phyloP scores from a whole-genome alignment of 768 basidiomycete genomes.

The Cystofilobasidium macerans region DNA sequence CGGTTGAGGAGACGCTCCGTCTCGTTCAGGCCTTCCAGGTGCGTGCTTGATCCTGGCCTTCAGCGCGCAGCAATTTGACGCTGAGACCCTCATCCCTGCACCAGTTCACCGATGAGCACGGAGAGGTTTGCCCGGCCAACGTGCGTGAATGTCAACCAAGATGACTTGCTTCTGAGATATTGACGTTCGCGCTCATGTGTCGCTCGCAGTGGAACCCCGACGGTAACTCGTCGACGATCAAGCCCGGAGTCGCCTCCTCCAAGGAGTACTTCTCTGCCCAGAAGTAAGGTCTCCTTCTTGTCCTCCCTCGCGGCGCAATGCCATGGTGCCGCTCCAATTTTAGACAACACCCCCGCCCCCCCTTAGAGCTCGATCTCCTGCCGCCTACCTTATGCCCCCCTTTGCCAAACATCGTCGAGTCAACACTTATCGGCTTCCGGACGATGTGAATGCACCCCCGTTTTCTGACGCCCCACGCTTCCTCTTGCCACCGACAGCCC shows the following conservation, averaged over 20 bases:
- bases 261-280: slow-evolving; percentile 12
- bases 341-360: neutral
- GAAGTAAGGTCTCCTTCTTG: neutral
- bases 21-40: slow-evolving; percentile 91
- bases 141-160: too few species aligned
- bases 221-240: slow-evolving; percentile 62
- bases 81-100: neutral
- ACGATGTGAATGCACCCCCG: too few species aligned
- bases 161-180: too few species aligned
- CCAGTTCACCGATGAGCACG: slow-evolving; percentile 53
- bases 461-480: neutral
- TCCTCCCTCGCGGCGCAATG: neutral
- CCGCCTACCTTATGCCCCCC: neutral
- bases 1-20: slow-evolving; percentile 82
- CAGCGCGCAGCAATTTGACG: neutral
- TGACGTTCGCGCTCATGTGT: too few species aligned
- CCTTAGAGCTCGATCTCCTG: neutral
- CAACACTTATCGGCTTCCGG: too few species aligned
- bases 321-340: too few species aligned
- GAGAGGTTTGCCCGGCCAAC: slow-evolving; percentile 86
- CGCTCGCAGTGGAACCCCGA: slow-evolving; percentile 70
- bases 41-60: slow-evolving; percentile 43
- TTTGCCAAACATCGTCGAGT: too few species aligned
- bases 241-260: slow-evolving; percentile 49
- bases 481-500: neutral